phyloP scores from a whole-genome alignment of 495 filamentous ascomycete genomes.

The Xylaria telfairii region DNA sequence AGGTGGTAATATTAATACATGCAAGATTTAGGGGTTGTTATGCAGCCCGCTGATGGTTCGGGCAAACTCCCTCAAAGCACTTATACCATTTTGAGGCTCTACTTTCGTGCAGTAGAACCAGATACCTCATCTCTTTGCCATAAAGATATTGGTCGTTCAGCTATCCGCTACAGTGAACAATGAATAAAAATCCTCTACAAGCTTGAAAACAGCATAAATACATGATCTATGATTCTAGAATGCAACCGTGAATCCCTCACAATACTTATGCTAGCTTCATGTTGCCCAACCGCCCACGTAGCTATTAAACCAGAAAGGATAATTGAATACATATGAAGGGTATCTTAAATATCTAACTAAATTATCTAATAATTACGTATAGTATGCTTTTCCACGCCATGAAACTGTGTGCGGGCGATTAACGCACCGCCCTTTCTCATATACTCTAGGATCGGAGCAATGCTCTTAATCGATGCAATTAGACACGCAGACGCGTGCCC shows the following conservation, averaged over 20 bases:
- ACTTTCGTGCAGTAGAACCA: background rate
- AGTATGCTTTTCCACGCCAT: background rate
- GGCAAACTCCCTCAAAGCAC: background rate
- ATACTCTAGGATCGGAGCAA: background rate
- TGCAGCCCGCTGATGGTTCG: background rate
- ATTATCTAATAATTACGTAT: background rate
- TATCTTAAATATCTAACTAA: background rate
- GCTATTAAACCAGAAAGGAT: background rate
- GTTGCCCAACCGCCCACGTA: background rate
- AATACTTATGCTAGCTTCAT: background rate
- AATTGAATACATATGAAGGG: background rate
- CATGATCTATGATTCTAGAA: too few species aligned
- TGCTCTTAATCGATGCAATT: background rate
- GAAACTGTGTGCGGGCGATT: background rate
- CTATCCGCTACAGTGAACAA: too few species aligned
- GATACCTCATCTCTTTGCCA: too few species aligned
- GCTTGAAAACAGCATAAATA: too few species aligned
- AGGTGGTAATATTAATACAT: background rate
- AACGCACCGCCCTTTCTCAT: background rate
- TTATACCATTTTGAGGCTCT: background rate
- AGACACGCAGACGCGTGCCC: conserved; percentile 33
- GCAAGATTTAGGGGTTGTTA: background rate
- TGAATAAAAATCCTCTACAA: too few species aligned
- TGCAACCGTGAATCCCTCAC: too few species aligned
- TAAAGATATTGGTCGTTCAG: too few species aligned